A percentile compares a stretch with the other conserved stretches of the same genome.
Evolutionary conservation across 2,329 filamentous ascomycete species (phyloP).

Genomic region (Xylariaceae sp.): DNA sequence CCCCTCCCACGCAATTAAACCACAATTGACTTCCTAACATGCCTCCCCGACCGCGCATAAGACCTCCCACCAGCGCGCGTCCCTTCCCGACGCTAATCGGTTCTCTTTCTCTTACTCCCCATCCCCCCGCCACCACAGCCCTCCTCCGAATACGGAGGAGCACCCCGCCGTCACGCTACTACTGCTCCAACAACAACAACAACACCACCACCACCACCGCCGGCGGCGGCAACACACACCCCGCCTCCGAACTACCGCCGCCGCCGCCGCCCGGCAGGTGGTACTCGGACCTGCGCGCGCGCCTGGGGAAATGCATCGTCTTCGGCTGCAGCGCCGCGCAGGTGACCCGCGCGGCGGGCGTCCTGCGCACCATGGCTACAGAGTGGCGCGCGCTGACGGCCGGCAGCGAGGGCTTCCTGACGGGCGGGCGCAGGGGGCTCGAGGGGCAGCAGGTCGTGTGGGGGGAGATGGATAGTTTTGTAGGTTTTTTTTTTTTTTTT

Average conservation of each 20-base stretch:
- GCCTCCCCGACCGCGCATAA: slow-evolving; percentile 30
- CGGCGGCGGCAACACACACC: slow-evolving; percentile 1
- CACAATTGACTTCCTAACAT: slow-evolving; percentile 20
- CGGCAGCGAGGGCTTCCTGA: slow-evolving; percentile 34
- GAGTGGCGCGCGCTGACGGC: slow-evolving; percentile 63
- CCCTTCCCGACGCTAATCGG: slow-evolving; percentile 10
- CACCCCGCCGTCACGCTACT: neutral
- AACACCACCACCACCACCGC: too few relatives aligned
- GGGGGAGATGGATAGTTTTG: slow-evolving; percentile 74
- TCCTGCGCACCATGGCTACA: slow-evolving; percentile 61
- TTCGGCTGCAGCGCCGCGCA: slow-evolving; percentile 69
- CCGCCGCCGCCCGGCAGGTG: slow-evolving; percentile 58
- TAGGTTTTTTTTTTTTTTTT: slow-evolving; percentile 29
- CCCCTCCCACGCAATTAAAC: neutral
- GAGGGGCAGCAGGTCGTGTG: slow-evolving; percentile 31
- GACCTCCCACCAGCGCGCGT: slow-evolving; percentile 22
- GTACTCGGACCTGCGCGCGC: slow-evolving; percentile 67
- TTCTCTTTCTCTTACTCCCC: neutral
- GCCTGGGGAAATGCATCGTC: slow-evolving; percentile 74
- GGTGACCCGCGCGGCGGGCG: slow-evolving; percentile 56
- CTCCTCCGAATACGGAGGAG: slow-evolving; percentile 1
- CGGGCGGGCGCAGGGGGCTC: slow-evolving; percentile 25
- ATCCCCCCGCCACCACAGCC: neutral
- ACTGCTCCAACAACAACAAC: too few relatives aligned
- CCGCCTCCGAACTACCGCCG: slow-evolving; percentile 29